These are phyloP conservation scores for Penicillium bovifimosum DNA, from an alignment of 495 filamentous ascomycete genomes.

Conservation along the genomic window DNA sequence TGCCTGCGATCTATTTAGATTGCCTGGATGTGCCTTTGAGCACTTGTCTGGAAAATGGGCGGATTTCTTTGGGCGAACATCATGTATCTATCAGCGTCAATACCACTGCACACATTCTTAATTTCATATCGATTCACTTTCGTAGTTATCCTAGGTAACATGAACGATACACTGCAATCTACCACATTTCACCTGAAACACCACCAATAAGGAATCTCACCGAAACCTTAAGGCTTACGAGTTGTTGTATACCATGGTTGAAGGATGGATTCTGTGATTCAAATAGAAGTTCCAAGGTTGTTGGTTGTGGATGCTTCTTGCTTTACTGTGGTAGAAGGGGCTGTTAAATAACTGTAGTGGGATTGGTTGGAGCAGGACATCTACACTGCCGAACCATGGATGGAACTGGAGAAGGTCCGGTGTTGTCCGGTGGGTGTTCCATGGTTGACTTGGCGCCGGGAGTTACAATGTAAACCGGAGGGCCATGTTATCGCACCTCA, in stretches of 20 bases:
- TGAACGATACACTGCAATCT: too few relatives aligned
- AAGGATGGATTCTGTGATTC: background rate
- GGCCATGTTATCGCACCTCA: too few relatives aligned
- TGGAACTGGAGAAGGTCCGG: too few relatives aligned
- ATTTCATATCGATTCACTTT: background rate
- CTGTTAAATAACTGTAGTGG: background rate
- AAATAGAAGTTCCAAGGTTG: background rate
- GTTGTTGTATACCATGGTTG: background rate
- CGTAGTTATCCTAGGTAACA: too few relatives aligned
- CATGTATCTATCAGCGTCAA: slow-evolving; percentile 3
- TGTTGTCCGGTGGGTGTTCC: too few relatives aligned
- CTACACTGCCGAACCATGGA: background rate
- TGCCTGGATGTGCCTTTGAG: background rate
- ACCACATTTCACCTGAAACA: background rate
- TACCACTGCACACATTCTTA: too few relatives aligned
- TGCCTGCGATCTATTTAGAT: background rate
- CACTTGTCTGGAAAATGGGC: background rate
- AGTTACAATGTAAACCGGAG: too few relatives aligned
- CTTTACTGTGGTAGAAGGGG: background rate
- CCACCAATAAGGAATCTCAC: too few relatives aligned
- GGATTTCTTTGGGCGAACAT: background rate
- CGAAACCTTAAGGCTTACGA: background rate
- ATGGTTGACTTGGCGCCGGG: too few relatives aligned
- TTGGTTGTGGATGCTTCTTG: background rate
- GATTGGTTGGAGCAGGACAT: background rate